Evolutionary conservation across 176 grass and related monocot genomes (phyloP).

Genomic region (Bonia amplexicaulis): DNA sequence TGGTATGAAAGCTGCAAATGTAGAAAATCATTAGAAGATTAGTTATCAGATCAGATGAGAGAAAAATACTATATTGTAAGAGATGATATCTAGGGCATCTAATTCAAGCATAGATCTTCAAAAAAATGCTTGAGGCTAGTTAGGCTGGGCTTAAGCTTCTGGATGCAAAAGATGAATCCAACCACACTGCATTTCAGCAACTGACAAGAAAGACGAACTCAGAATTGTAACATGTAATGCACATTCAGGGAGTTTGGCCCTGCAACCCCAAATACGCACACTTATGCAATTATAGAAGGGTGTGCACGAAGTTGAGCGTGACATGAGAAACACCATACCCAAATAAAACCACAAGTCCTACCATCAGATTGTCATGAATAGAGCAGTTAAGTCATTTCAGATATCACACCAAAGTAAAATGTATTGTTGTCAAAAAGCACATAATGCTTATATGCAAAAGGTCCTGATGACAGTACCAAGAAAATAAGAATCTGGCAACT

Average conservation of each 20-base stretch:
- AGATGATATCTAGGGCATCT: background rate
- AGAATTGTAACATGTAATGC: background rate
- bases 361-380: background rate
- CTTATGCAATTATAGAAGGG: background rate
- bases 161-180: background rate
- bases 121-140: background rate
- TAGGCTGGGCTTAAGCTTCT: background rate
- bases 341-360: background rate
- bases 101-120: constrained; percentile 23
- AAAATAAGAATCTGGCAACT: background rate
- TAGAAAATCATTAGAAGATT: constrained; percentile 1
- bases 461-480: background rate
- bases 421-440: background rate
- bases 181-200: background rate
- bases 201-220: background rate
- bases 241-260: background rate
- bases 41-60: constrained; percentile 6
- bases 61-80: background rate
- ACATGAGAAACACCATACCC: background rate
- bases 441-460: background rate
- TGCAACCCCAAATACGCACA: background rate
- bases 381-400: background rate
- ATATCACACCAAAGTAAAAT: background rate
- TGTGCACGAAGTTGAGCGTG: background rate
- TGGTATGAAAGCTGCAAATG: constrained; percentile 84